These are phyloP conservation scores for Thraustotheca clavata DNA, from an alignment of 352 stramenopile species.

Conservation along the genomic window DNA sequence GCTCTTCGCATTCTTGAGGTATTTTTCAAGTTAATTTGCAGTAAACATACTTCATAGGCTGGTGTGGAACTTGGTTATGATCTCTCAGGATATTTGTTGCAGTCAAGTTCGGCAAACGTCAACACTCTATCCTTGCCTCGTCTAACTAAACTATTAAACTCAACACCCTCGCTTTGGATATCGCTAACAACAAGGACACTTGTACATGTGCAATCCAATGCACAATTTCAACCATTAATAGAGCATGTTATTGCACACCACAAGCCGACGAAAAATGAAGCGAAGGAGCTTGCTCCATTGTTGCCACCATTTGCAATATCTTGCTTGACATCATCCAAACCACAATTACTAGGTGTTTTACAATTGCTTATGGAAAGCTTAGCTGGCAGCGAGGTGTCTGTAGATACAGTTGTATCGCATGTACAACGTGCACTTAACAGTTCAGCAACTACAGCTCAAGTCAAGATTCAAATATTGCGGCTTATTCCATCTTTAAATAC, in stretches of 20 bases:
- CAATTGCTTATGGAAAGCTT: slow-evolving; percentile 37
- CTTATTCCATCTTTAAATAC: slow-evolving; percentile 26
- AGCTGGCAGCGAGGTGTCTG: slow-evolving; percentile 27
- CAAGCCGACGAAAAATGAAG: background rate
- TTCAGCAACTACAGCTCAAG: slow-evolving; percentile 36
- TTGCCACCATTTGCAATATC: background rate
- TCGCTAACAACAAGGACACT: background rate
- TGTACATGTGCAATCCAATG: background rate
- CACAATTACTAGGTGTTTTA: slow-evolving; percentile 17
- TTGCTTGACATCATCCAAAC: background rate
- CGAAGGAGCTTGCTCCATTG: background rate
- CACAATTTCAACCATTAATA: background rate
- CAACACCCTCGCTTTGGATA: background rate
- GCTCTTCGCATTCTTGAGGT: background rate
- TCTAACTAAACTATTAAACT: background rate
- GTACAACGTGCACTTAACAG: slow-evolving; percentile 24
- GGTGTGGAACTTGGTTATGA: background rate
- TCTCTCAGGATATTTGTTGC: background rate
- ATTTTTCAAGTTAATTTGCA: background rate
- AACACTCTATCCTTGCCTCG: background rate
- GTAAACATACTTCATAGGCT: background rate
- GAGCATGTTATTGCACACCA: background rate
- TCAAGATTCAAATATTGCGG: slow-evolving; percentile 48
- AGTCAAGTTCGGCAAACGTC: background rate
- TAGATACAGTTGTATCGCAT: background rate